Base-by-base conservation (phyloP, 1,284 basidiomycete genomes). In the Trametes versicolor region DNA sequence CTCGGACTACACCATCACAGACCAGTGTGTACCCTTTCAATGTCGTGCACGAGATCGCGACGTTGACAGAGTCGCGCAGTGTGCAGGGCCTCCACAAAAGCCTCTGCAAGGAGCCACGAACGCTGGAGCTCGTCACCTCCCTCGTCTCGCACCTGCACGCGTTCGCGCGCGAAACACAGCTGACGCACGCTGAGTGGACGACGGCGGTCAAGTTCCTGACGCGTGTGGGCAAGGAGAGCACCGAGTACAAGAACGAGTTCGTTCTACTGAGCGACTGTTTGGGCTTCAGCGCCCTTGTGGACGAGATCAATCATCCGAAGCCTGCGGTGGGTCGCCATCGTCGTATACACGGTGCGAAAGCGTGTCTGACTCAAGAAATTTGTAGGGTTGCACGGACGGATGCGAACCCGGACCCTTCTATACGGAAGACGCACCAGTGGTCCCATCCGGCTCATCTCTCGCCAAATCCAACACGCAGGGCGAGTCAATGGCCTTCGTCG, bases 361-460 rank as follows among this genome's bases (percentile, higher is more conserved):
- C 25, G 51, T 27, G 15, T 5, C 17, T 62, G 43, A 56, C 50
- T 4, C 0, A 27, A 15, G 32, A 5, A 7, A 10, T 15, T 15
- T 10, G 12, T 27, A 79, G 73, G 78, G 79, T 2, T 77, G 77
- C 56, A 82, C 79, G 2, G 77, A 79, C 27, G 75, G 78, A 45
- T 81, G 80, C 63, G 78, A 81, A 58, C 73, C 76, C 4, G 80
- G 80, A 2, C 80, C 80, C 4, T 82, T 82, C 71, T 78, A 77
- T 55, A 79, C 77, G 17, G 73, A 74, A 5, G 78, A 80, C 63
- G 78, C 77, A 21, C 79, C 77, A 2, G 74, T 76, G 51, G 60
- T 79, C 13, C 76, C 75, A 9, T 79, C 78, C 9, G 80, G 80
- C 19, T 77, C 74, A 5, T 75, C 74, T n/a, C 71, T 81, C 41